These are phyloP conservation scores for Fistulina hepatica DNA, from an alignment of 1,284 basidiomycete genomes.

Conservation along the genomic window DNA sequence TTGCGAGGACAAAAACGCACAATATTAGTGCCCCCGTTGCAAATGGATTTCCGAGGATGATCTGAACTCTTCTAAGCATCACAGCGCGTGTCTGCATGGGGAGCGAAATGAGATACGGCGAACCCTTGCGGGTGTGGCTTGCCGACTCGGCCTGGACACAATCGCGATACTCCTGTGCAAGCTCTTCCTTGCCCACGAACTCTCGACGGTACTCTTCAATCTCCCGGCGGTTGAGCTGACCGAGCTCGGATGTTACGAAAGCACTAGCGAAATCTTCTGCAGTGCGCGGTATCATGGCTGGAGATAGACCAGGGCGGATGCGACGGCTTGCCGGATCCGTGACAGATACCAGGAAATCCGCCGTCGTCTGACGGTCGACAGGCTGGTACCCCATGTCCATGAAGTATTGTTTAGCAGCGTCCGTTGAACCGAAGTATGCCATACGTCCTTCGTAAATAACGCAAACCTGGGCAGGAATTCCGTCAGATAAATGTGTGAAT, in stretches of 20 bases:
- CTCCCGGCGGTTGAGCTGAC: slow-evolving; percentile 32
- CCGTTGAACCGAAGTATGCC: slow-evolving; percentile 61
- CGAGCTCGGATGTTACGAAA: slow-evolving; percentile 34
- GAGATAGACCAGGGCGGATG: slow-evolving; percentile 28
- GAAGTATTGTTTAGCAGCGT: slow-evolving; percentile 56
- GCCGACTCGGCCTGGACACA: slow-evolving; percentile 45
- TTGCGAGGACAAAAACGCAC: slow-evolving; percentile 16
- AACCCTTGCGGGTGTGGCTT: slow-evolving; percentile 23
- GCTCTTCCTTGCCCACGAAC: slow-evolving; percentile 29
- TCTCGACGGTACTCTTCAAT: slow-evolving; percentile 32
- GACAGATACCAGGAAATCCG: slow-evolving; percentile 49
- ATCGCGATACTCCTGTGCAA: slow-evolving; percentile 31
- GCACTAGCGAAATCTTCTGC: slow-evolving; percentile 49
- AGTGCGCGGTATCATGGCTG: slow-evolving; percentile 34
- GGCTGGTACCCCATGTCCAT: slow-evolving; percentile 52
- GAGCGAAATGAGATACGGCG: slow-evolving; percentile 38
- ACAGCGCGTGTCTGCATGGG: slow-evolving; percentile 55
- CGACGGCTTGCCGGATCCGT: slow-evolving; percentile 48
- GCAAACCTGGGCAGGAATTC: too few relatives aligned
- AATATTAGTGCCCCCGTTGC: slow-evolving; percentile 28
- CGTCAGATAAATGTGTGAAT: too few relatives aligned
- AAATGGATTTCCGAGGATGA: slow-evolving; percentile 45
- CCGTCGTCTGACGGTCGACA: slow-evolving; percentile 39
- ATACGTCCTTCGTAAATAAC: slow-evolving; percentile 53
- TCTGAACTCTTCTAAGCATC: slow-evolving; percentile 56